Evolutionary conservation across 176 grass and related monocot genomes (phyloP).

Genomic region (Zizania latifolia): DNA sequence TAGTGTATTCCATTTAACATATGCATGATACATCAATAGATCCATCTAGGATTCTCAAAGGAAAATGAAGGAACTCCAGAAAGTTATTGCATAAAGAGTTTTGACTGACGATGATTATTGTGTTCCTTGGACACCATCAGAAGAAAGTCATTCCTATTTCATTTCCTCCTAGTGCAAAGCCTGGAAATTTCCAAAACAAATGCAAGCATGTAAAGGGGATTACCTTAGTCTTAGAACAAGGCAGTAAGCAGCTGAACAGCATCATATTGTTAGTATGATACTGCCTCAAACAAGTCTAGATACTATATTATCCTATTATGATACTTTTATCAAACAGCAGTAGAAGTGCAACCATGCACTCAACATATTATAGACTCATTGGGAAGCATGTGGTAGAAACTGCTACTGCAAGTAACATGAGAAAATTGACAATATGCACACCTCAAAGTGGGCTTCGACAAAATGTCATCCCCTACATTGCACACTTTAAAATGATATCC

Average conservation of each 20-base stretch:
- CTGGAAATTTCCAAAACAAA: conserved; percentile 22
- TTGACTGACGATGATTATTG: background rate
- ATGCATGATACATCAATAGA: too few species aligned
- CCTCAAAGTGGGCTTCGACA: too few species aligned
- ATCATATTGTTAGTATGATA: background rate
- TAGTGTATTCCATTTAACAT: too few species aligned
- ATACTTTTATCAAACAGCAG: background rate
- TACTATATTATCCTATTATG: background rate
- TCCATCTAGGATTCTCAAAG: background rate
- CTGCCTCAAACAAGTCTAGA: conserved; percentile 2
- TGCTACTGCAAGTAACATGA: background rate
- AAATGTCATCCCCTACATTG: too few species aligned
- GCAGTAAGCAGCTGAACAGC: background rate
- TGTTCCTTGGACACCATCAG: background rate
- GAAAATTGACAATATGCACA: too few species aligned
- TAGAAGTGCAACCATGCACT: background rate
- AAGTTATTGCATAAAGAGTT: background rate
- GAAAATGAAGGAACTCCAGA: conserved; percentile 1
- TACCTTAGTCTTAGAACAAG: background rate
- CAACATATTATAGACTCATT: background rate
- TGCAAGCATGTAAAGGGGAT: conserved; percentile 17
- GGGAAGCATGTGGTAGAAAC: background rate
- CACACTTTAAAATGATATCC: too few species aligned
- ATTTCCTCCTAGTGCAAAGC: conserved; percentile 2
- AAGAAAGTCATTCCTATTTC: background rate